Evolutionary conservation across 768 basidiomycete genomes (phyloP), one percentile per base, ranked within the genome.

Genomic region (Rhodotorula babjevae): DNA sequence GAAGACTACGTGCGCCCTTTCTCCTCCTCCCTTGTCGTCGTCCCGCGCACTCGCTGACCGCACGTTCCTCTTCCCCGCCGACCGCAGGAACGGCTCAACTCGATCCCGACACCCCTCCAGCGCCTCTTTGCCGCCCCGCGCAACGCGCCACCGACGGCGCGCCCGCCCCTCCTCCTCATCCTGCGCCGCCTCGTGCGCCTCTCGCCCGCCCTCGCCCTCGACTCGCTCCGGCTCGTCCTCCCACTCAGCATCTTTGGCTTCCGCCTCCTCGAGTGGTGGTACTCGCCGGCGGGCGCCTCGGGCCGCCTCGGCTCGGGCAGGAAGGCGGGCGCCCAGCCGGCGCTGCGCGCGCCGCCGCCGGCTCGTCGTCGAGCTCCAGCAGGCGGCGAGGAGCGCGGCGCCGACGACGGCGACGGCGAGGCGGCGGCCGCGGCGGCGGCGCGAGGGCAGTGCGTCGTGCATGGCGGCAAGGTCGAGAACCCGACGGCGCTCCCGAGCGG

Each of bases 221-320:
- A 81, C 42, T 77, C 87, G 47, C 71, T 90, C 27, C 73, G 82
- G 62, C 80, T 81, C 31, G 84, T 91, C 59, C 85, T 93, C 47
- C 95, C 92, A 25, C 90, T 89, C 29, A 89, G 90, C 55, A 93
- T 99, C 69, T 95, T 99, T 81, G 90, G 92, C 80, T 84, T 99
- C 83, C 95, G 93, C 81, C 94, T 98, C 82, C 84, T 96, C 59
- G 93, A 98, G 82, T 99, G 96, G 93, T 99, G 95, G 93, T 98
- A 98, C 79, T 94, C 93, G 9, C 93, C 96, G 0, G 47, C 63
- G 86, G 57, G 96, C 92, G 19, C 93, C 90, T 8, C 91, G 90
- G 27, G 87, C 88, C 53, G 87, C 87, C n/a, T 82, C 84, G 46
- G 87, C 87, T 19, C 83, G 82, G 44, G 85, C 84, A 21, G 85